Conservation (phyloP, 202 grass and related monocot genomes). For the Cymbopogon flexuosus region DNA sequence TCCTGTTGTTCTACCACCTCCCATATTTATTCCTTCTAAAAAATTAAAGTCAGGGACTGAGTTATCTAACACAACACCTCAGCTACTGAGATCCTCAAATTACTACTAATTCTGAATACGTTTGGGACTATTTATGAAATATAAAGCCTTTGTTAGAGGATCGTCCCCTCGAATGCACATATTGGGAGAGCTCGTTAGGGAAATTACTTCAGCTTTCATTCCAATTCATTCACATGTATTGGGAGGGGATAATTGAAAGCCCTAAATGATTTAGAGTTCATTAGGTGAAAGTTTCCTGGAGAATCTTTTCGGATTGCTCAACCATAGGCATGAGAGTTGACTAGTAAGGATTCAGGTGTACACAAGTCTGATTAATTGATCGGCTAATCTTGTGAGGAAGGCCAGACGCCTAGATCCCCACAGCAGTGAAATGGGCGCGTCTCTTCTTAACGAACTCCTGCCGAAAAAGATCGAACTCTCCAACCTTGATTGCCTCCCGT, state of each 20-base stretch:
- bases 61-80: no score
- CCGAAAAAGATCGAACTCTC: conserved; percentile 60
- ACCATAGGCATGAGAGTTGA: neutral
- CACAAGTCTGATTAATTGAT: neutral
- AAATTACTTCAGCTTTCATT: neutral
- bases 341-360: neutral
- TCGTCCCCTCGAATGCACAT: neutral
- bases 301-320: neutral
- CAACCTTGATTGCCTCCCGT: conserved; percentile 52
- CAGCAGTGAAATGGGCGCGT: conserved; percentile 43
- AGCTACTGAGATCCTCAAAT: no score
- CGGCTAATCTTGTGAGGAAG: neutral
- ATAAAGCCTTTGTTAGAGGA: neutral
- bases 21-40: no score
- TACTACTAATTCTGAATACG: no score
- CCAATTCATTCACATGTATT: neutral
- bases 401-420: conserved; percentile 10
- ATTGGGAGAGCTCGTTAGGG: neutral
- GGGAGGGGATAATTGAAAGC: neutral
- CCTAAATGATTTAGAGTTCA: neutral
- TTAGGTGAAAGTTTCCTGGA: neutral
- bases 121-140: no score
- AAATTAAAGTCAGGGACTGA: no score
- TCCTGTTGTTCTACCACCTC: no score
- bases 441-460: conserved; percentile 58